Evolutionary conservation across 352 stramenopile species (phyloP), one percentile per base, ranked within the genome.

Genomic region (Phytophthora sojae): DNA sequence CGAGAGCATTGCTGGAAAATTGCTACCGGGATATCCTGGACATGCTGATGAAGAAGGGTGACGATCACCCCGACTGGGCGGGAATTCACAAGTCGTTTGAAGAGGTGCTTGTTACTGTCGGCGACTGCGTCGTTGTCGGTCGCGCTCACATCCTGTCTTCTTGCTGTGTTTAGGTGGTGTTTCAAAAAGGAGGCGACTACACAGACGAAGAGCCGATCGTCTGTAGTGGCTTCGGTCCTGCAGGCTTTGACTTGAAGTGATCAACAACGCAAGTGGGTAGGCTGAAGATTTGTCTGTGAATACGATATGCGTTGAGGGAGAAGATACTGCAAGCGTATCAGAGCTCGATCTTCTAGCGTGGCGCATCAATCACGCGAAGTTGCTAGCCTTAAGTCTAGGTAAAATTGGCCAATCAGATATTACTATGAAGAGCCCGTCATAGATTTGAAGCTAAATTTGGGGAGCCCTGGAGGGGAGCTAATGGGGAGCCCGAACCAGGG

Each of bases 31-130:
- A 35, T 50, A 21, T 50, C 30, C 21, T 61, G 12, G 32, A 61
- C 23, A 45, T 19, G 44, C 17, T 23, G 47, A 52, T 65, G 47
- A 57, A 25, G 21, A 50, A 44, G 23, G 60, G 35, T 3, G 49
- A 67, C 37, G 50, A 67, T 32, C 35, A 67, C 26, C 49, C 35
- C 9, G 50, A 67, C 29, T 67, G 49, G 49, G 60, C 15, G 2
- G 21, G 32, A 19, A 58, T 66, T 25, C 17, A 21, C 14, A 60
- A 60, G 50, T 19, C 60, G 8, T 52, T 60, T 17, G 47, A 57
- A 39, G 58, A 65, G 26, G 45, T 63, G 55, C 42, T 49, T 26
- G 2, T 19, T 49, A 0, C 35, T 49, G 26, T 6, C 26, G 26
- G 2, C 26, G 2, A 5, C 26, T 29, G 2, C 26, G 2, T 29